phyloP scores from a whole-genome alignment of 257 asterid species.

The Solanum dulcamara region DNA sequence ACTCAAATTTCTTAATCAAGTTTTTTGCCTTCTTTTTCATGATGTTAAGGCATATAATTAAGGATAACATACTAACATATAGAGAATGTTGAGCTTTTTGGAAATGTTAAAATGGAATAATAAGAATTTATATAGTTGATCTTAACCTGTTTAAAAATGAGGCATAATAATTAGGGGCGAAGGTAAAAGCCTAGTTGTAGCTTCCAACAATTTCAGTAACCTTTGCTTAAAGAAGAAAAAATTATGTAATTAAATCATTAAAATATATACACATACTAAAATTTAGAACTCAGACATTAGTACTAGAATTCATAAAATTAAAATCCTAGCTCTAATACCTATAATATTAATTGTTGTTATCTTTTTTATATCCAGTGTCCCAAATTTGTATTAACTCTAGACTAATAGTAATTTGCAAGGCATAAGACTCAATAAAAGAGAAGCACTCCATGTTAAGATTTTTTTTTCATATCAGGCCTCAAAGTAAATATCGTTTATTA shows the following conservation, averaged over 20 bases:
- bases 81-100: background rate
- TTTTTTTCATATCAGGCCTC: background rate
- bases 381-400: rapidly evolving
- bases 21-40: background rate
- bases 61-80: background rate
- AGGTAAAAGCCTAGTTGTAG: background rate
- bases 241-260: background rate
- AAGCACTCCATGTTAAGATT: background rate
- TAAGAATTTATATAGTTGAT: background rate
- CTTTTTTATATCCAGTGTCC: background rate
- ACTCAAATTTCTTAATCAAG: background rate
- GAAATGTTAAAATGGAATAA: background rate
- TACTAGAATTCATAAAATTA: background rate
- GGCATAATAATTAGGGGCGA: background rate
- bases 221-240: background rate
- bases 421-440: background rate
- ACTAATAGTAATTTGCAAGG: rapidly evolving
- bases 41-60: background rate
- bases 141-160: background rate
- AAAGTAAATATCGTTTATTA: background rate
- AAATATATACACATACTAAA: background rate
- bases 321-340: background rate
- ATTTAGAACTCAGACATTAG: background rate
- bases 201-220: background rate
- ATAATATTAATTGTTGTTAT: background rate